Base-by-base conservation (phyloP, 306 rosid genomes). In the Hylodesmum podocarpum region DNA sequence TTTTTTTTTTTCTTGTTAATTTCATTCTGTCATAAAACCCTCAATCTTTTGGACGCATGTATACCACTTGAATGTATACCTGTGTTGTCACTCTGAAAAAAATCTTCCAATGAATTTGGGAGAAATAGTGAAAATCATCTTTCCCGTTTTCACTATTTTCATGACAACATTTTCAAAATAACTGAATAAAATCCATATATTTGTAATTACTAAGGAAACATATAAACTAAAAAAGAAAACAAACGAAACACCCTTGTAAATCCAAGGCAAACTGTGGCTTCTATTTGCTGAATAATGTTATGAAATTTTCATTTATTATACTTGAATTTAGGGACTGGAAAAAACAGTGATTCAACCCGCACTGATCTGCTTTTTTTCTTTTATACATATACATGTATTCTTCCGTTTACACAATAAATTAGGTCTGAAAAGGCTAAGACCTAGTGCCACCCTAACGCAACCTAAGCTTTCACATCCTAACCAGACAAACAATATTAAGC, bases 101-200 rank as follows among this genome's bases (percentile, higher is more conserved):
- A 83, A 40, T 65, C 84, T 78, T 88, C 84, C 12, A 83, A 75
- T 64, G 88, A 83, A 37, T 83, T 61, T 6, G 91, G 90, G 82
- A 89, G 73, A 83, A 74, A 78, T 75, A 88, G n/a, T n/a, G n/a
- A n/a, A n/a, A 33, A 3, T 7, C 37, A 27, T 13, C n/a, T 73
- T 27, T 4, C n/a, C 47, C 6, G 7, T 22, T 14, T 75, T 21
- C 15, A 29, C 46, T 11, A 63, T 62, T 62, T 58, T 37, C 43
- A 39, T 57, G 34, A 28, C 16, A 29, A 58, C 58, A 11, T 19
- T 31, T 14, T 19, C 24, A 44, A 28, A 29, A 24, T 15, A 25
- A 61, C 4, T 2, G 0, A 28, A 41, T 75, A n/a, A 2, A 15
- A 47, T 22, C 25, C 24, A 31, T 0, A 6, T 12, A 64, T 8